Conservation (phyloP, 352 stramenopile genomes). For the Phytophthora crassamura region DNA sequence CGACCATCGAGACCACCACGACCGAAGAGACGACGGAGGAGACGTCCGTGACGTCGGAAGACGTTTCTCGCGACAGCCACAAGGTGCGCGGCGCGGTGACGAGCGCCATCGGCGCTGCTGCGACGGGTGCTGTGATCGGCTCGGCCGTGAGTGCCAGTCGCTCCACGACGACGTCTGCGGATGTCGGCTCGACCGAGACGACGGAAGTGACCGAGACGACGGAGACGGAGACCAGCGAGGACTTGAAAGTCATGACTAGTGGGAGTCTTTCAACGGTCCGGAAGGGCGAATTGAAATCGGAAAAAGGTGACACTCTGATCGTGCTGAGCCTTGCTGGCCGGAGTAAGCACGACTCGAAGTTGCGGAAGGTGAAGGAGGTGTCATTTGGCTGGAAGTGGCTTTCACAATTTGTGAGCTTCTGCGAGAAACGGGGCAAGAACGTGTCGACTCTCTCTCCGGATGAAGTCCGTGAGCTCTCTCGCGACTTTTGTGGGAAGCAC, state of each 20-base stretch:
- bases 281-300: not conserved
- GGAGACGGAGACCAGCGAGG: not conserved
- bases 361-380: slow-evolving; percentile 18
- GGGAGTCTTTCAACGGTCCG: no score
- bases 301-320: slow-evolving; percentile 8
- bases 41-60: no score
- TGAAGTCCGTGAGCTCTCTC: slow-evolving; percentile 17
- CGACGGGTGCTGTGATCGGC: no score
- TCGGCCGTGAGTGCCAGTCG: no score
- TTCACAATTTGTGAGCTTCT: slow-evolving; percentile 21
- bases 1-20: no score
- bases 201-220: slow-evolving; percentile 4
- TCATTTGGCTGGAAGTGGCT: slow-evolving; percentile 12
- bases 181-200: no score
- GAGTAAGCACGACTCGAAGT: not conserved
- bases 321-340: slow-evolving; percentile 7
- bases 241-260: no score
- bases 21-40: no score
- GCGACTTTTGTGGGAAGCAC: slow-evolving; percentile 20
- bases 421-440: slow-evolving; percentile 16
- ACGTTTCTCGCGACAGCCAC: no score
- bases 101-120: no score
- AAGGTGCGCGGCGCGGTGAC: no score
- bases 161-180: no score
- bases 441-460: slow-evolving; percentile 8